A percentile compares a stretch with the other conserved stretches of the same genome.
phyloP scores from a whole-genome alignment of 441 rosid species.

The Eutrema salsugineum region DNA sequence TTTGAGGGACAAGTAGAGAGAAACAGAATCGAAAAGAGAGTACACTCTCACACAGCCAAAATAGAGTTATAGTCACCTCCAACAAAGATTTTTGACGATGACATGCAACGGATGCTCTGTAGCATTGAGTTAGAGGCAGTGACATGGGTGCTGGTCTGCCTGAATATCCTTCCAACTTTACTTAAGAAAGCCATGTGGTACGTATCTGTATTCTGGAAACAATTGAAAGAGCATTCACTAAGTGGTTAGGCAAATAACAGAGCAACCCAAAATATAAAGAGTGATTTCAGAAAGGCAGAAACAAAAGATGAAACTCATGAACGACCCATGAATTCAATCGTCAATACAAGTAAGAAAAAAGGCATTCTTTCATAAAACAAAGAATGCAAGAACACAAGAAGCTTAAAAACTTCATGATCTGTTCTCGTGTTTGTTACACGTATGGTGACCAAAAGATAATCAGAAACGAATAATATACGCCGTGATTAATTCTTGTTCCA shows the following conservation, averaged over 20 bases:
- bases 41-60: not conserved
- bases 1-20: not conserved
- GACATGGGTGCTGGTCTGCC: conserved; percentile 57
- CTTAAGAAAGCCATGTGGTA: conserved; percentile 72
- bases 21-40: not conserved
- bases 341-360: not conserved
- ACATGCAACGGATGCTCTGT: conserved; percentile 77
- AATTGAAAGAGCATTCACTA: conserved; percentile 8
- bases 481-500: not conserved
- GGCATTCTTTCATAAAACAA: not conserved
- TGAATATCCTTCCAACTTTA: conserved; percentile 65
- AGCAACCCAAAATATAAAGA: not conserved
- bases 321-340: not conserved
- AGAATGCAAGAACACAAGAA: not conserved
- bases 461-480: not conserved
- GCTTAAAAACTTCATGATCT: not conserved
- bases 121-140: conserved; percentile 44
- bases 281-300: not conserved
- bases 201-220: not conserved
- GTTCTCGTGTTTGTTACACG: not conserved
- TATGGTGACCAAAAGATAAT: not conserved
- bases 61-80: conserved; percentile 57
- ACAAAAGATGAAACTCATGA: not conserved
- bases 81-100: conserved; percentile 70
- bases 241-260: not conserved